A percentile compares a stretch with the other conserved stretches of the same genome.
phyloP scores from a whole-genome alignment of 345 rosid genomes.

The Citrus glauca region DNA sequence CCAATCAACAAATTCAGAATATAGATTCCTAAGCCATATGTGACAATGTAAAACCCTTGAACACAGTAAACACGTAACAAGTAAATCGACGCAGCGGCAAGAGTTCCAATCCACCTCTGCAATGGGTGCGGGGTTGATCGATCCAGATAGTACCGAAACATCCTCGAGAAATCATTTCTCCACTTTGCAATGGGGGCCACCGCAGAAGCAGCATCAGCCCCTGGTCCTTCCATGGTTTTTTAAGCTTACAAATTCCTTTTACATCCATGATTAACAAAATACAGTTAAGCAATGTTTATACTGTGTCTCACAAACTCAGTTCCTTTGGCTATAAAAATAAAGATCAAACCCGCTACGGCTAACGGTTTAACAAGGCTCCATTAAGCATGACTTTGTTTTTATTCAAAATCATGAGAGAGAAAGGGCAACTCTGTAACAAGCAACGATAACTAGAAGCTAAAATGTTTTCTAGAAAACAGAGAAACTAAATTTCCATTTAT shows the following conservation, averaged over 20 bases:
- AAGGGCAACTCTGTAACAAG: not conserved
- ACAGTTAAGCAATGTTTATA: not conserved
- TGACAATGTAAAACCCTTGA: slow-evolving; percentile 42
- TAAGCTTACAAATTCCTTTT: slow-evolving; percentile 4
- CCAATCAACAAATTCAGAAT: slow-evolving; percentile 47
- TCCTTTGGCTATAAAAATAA: not conserved
- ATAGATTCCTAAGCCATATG: slow-evolving; percentile 46
- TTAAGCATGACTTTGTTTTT: not conserved
- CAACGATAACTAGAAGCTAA: not conserved
- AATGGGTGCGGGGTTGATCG: slow-evolving; percentile 44
- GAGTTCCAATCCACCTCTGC: slow-evolving; percentile 47
- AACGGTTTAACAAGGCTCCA: not conserved
- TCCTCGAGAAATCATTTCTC: slow-evolving; percentile 41
- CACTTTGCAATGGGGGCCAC: slow-evolving; percentile 43
- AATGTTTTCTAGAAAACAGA: no score
- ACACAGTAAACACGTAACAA: slow-evolving; percentile 34
- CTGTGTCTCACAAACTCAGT: not conserved
- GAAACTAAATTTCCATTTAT: no score
- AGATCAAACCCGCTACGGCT: not conserved
- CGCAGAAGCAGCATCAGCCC: slow-evolving; percentile 27
- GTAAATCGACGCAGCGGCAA: slow-evolving; percentile 28
- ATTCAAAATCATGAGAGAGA: not conserved
- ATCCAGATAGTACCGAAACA: slow-evolving; percentile 52
- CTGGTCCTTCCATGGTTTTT: slow-evolving; percentile 31
- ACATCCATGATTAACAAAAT: not conserved